These are phyloP conservation scores for Clonostachys byssicola DNA, from an alignment of 2,329 filamentous ascomycete genomes.

Conservation along the genomic window DNA sequence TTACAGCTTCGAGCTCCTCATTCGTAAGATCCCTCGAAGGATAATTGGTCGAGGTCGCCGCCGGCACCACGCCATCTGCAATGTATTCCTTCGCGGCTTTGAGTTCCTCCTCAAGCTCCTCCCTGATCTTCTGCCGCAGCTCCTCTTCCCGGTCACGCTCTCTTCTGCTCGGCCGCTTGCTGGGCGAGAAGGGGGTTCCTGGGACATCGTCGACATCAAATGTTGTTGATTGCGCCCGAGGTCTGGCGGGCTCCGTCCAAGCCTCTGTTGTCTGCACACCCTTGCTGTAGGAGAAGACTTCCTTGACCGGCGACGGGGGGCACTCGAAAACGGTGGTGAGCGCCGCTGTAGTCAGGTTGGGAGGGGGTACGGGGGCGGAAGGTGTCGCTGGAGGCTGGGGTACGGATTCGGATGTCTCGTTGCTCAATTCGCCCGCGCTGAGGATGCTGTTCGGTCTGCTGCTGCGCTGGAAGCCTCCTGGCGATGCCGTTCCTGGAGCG, in stretches of 20 bases:
- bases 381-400: slow-evolving; percentile 35
- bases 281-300: slow-evolving; percentile 96
- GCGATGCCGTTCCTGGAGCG: slow-evolving; percentile 58
- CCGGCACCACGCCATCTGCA: slow-evolving; percentile 31
- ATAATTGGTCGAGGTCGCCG: slow-evolving; percentile 47
- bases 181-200: slow-evolving; percentile 53
- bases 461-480: slow-evolving; percentile 47
- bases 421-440: slow-evolving; percentile 77
- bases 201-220: slow-evolving; percentile 60
- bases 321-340: slow-evolving; percentile 78
- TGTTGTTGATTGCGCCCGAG: slow-evolving; percentile 28
- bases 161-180: slow-evolving; percentile 73
- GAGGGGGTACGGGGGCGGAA: slow-evolving; percentile 33
- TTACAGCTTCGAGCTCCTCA: slow-evolving; percentile 88
- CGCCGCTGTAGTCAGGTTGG: slow-evolving; percentile 70
- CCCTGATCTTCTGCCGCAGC: slow-evolving; percentile 75
- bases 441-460: slow-evolving; percentile 85
- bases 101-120: slow-evolving; percentile 91
- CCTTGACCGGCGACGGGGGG: slow-evolving; percentile 69
- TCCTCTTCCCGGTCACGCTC: slow-evolving; percentile 85
- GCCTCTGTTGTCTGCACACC: slow-evolving; percentile 86
- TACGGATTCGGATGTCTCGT: slow-evolving; percentile 61
- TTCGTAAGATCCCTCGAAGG: slow-evolving; percentile 74
- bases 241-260: slow-evolving; percentile 54
- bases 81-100: slow-evolving; percentile 63